Conservation (phyloP, 2,329 filamentous ascomycete species). For the Huntiella bhutanensis region DNA sequence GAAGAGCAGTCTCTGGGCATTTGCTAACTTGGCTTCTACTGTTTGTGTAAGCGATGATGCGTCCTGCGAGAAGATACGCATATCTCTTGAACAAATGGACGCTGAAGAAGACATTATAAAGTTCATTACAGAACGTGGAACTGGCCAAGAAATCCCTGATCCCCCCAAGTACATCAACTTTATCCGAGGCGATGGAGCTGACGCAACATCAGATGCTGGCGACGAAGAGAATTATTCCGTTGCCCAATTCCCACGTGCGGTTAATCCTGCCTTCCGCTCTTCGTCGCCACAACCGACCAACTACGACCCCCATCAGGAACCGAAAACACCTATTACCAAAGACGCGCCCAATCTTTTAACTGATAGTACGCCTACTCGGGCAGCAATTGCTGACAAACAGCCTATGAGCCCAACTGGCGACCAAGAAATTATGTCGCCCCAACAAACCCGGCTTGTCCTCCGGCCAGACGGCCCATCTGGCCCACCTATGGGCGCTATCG, state of each 20-base stretch:
- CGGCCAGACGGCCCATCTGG: slow-evolving; percentile 1
- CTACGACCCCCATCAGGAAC: slow-evolving; percentile 77
- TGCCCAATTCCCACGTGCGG: slow-evolving; percentile 83
- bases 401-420: background rate
- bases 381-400: background rate
- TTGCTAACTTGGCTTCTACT: slow-evolving; percentile 91
- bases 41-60: slow-evolving; percentile 95
- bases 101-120: slow-evolving; percentile 82
- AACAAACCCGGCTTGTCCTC: background rate
- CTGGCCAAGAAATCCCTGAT: slow-evolving; percentile 93
- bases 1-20: slow-evolving; percentile 94
- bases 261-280: slow-evolving; percentile 89
- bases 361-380: background rate
- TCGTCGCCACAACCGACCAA: slow-evolving; percentile 90
- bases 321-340: slow-evolving; percentile 51
- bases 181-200: slow-evolving; percentile 68
- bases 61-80: slow-evolving; percentile 86
- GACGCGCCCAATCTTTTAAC: slow-evolving; percentile 1
- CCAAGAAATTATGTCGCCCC: background rate
- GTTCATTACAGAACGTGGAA: slow-evolving; percentile 80
- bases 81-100: slow-evolving; percentile 86
- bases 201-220: slow-evolving; percentile 63
- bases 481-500: background rate
- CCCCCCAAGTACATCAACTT: slow-evolving; percentile 98
- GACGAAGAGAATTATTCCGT: slow-evolving; percentile 86